A percentile compares a stretch with the other conserved stretches of the same genome.
phyloP scores from a whole-genome alignment of 352 stramenopile species.

The Phytophthora fragariaefolia region DNA sequence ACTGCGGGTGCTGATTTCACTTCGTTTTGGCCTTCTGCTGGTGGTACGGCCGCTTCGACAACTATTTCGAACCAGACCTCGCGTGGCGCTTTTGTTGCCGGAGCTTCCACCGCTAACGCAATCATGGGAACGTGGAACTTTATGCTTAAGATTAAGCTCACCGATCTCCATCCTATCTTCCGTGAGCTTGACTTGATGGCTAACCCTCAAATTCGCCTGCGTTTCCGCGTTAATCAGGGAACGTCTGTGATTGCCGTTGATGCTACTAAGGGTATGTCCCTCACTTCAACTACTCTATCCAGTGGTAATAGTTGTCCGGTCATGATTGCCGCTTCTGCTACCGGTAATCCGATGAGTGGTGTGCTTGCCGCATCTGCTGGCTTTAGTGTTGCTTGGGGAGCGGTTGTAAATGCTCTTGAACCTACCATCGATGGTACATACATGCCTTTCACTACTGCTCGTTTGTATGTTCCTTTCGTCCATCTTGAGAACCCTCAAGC shows the following conservation, averaged over 20 bases:
- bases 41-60: not conserved
- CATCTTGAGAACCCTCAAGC: conserved; percentile 16
- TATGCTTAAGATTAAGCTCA: conserved; percentile 15
- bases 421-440: conserved; percentile 8
- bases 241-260: conserved; percentile 5
- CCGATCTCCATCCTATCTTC: conserved; percentile 1
- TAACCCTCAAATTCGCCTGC: conserved; percentile 10
- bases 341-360: conserved; percentile 2
- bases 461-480: conserved; percentile 7
- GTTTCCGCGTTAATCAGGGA: conserved; percentile 12
- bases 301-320: not conserved
- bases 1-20: conserved; percentile 5
- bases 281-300: conserved; percentile 2
- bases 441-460: conserved; percentile 5
- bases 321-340: not conserved
- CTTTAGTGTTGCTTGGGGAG: conserved; percentile 4
- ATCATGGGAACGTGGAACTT: conserved; percentile 15
- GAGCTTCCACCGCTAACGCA: not conserved
- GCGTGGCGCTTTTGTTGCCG: not conserved
- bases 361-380: conserved; percentile 8
- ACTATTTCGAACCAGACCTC: not conserved
- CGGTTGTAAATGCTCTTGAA: conserved; percentile 10
- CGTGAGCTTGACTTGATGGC: conserved; percentile 8
- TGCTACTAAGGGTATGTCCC: not conserved
- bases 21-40: not conserved